Conservation (phyloP, 768 basidiomycete genomes). For the Megacollybia marginata region DNA sequence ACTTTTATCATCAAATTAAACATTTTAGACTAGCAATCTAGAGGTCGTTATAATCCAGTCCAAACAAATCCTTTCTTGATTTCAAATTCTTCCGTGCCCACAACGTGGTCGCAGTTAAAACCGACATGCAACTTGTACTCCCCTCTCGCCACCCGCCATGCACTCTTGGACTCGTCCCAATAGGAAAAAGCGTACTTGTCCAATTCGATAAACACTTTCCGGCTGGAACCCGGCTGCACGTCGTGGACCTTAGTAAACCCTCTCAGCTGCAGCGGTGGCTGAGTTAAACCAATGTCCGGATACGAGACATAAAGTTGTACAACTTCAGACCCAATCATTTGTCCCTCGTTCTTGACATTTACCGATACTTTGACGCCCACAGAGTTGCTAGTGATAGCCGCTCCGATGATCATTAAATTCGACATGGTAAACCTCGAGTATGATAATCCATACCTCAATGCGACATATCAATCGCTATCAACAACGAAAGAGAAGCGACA, state of each 20-base stretch:
- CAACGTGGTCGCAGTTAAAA: conserved; percentile 29
- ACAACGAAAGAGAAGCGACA: conserved; percentile 8
- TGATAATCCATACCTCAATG: conserved; percentile 58
- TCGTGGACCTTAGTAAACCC: conserved; percentile 53
- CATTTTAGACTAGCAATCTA: no score
- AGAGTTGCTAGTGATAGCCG: conserved; percentile 15
- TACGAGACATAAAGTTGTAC: conserved; percentile 59
- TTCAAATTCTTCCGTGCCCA: conserved; percentile 17
- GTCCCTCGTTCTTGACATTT: conserved; percentile 50
- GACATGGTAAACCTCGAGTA: conserved; percentile 64
- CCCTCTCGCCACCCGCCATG: conserved; percentile 47
- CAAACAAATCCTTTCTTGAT: conserved; percentile 38
- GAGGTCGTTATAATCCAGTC: conserved; percentile 32
- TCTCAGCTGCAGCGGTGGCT: conserved; percentile 56
- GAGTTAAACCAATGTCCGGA: conserved; percentile 40
- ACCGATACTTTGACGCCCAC: conserved; percentile 33
- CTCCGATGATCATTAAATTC: conserved; percentile 31
- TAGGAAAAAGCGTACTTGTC: conserved; percentile 67
- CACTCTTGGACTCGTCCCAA: conserved; percentile 39
- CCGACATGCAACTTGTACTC: conserved; percentile 43
- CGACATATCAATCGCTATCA: conserved; percentile 1
- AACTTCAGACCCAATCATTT: conserved; percentile 48
- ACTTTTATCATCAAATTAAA: conserved; percentile 6
- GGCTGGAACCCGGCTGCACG: conserved; percentile 38
- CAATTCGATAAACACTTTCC: conserved; percentile 34